A percentile compares a stretch with the other conserved stretches of the same genome.
Evolutionary conservation across 2,329 filamentous ascomycete species (phyloP).

Genomic region (Fusarium odoratissimum): DNA sequence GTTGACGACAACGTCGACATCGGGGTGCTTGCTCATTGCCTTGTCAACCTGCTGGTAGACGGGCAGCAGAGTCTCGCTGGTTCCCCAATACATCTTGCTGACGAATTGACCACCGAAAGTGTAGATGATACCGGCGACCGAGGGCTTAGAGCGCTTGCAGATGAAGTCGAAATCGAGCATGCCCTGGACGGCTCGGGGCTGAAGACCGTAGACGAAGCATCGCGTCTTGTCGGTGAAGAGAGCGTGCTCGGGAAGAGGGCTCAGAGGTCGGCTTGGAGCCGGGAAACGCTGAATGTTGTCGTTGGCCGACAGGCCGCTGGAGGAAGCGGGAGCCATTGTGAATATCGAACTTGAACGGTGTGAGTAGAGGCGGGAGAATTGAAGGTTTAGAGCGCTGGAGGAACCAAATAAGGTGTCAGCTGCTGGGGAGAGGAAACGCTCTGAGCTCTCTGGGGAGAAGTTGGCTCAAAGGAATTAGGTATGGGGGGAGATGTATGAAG

Average conservation of each 20-base stretch:
- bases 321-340: conserved; percentile 67
- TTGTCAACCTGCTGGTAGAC: conserved; percentile 96
- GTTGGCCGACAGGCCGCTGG: conserved; percentile 79
- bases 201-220: conserved; percentile 99
- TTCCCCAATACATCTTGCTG: conserved; percentile 99
- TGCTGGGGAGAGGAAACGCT: conserved; percentile 38
- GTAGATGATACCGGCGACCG: conserved; percentile 99
- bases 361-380: conserved; percentile 28
- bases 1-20: conserved; percentile 99
- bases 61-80: conserved; percentile 96
- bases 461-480: conserved; percentile 47
- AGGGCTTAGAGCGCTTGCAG: conserved; percentile 97
- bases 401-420: conserved; percentile 41
- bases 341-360: conserved; percentile 42
- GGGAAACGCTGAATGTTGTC: conserved; percentile 98
- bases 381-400: conserved; percentile 35
- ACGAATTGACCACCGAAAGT: conserved; percentile 99
- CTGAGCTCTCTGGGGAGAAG: conserved; percentile 41
- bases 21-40: conserved; percentile 94
- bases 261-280: conserved; percentile 90
- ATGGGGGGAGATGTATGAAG: conserved; percentile 40
- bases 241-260: conserved; percentile 86
- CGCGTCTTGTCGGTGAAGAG: conserved; percentile 99
- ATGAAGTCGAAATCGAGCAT: conserved; percentile 99
- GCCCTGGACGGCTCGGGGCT: conserved; percentile 90